phyloP scores from a whole-genome alignment of 495 filamentous ascomycete species.

The Hyaloscypha bicolor region DNA sequence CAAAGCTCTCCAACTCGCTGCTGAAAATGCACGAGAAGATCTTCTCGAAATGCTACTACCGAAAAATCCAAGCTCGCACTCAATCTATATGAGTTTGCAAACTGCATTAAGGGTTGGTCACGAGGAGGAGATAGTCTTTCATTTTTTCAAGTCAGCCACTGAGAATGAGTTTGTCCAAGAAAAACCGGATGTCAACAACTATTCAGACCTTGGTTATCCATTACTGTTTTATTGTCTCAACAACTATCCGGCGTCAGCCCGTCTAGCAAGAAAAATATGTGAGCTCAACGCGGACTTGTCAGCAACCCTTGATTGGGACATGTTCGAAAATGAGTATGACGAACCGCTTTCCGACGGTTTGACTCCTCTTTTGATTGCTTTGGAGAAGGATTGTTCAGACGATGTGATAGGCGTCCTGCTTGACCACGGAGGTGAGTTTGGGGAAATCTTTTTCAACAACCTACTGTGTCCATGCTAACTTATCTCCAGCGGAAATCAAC shows the following conservation, averaged over 20 bases:
- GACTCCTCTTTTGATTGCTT: conserved; percentile 1
- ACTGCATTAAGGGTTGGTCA: not conserved
- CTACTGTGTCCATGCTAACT: not conserved
- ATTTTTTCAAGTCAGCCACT: not conserved
- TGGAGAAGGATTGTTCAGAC: not conserved
- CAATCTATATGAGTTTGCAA: conserved; percentile 5
- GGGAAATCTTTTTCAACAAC: not conserved
- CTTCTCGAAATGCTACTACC: not conserved
- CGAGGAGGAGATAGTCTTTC: conserved; percentile 9
- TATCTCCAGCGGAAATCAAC: not conserved
- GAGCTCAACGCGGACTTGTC: conserved; percentile 7
- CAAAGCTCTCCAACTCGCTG: conserved; percentile 1
- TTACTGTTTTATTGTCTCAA: conserved; percentile 12
- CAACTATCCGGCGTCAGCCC: not conserved
- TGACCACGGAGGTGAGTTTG: not conserved
- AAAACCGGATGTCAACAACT: conserved; percentile 7
- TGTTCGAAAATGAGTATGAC: conserved; percentile 2
- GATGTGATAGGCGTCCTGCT: conserved; percentile 1
- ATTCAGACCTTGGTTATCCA: conserved; percentile 4
- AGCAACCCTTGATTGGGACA: not conserved
- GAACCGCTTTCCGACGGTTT: not conserved
- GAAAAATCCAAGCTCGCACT: not conserved
- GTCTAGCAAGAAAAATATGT: conserved; percentile 4
- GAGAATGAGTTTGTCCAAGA: not conserved
- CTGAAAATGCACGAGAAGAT: not conserved